A percentile compares a stretch with the other conserved stretches of the same genome.
phyloP scores from a whole-genome alignment of 495 filamentous ascomycete genomes.

The Lasiosphaeria miniovina region DNA sequence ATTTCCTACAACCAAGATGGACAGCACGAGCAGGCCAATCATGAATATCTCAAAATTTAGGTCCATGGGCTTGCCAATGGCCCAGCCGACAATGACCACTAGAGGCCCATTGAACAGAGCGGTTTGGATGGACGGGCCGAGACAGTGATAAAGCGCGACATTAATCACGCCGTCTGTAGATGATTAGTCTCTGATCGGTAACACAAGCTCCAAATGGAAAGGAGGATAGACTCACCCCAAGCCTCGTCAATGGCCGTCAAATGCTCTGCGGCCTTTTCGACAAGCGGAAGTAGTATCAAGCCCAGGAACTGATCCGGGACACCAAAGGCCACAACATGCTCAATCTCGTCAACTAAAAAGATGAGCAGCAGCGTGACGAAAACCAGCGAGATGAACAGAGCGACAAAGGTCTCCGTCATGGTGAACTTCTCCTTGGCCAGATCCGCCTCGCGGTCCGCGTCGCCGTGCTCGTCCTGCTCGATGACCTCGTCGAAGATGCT shows the following conservation, averaged over 20 bases:
- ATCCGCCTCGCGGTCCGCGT: slow-evolving; percentile 66
- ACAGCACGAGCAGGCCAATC: slow-evolving; percentile 74
- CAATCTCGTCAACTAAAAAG: slow-evolving; percentile 75
- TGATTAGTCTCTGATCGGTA: background rate
- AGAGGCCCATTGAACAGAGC: slow-evolving; percentile 82
- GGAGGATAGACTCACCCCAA: slow-evolving; percentile 55
- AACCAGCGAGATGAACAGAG: slow-evolving; percentile 60
- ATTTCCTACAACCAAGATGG: slow-evolving; percentile 78
- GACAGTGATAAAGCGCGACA: slow-evolving; percentile 80
- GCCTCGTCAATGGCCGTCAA: slow-evolving; percentile 85
- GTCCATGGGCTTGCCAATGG: slow-evolving; percentile 61
- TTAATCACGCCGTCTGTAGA: slow-evolving; percentile 57
- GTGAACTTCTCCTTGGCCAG: slow-evolving; percentile 69
- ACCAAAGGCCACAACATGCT: slow-evolving; percentile 60
- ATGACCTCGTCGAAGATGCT: slow-evolving; percentile 61
- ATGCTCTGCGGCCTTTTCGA: slow-evolving; percentile 88
- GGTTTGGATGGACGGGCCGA: slow-evolving; percentile 81
- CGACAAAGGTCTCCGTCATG: slow-evolving; percentile 65
- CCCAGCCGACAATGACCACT: slow-evolving; percentile 79
- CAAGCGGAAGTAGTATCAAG: slow-evolving; percentile 71
- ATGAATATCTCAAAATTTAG: slow-evolving; percentile 85
- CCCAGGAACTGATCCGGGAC: slow-evolving; percentile 77
- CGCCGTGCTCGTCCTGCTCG: slow-evolving; percentile 64
- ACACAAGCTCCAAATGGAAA: background rate
- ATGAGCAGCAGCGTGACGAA: slow-evolving; percentile 77